These are phyloP conservation scores for Calendula officinalis DNA, from an alignment of 129 eudicot genomes.

Conservation along the genomic window DNA sequence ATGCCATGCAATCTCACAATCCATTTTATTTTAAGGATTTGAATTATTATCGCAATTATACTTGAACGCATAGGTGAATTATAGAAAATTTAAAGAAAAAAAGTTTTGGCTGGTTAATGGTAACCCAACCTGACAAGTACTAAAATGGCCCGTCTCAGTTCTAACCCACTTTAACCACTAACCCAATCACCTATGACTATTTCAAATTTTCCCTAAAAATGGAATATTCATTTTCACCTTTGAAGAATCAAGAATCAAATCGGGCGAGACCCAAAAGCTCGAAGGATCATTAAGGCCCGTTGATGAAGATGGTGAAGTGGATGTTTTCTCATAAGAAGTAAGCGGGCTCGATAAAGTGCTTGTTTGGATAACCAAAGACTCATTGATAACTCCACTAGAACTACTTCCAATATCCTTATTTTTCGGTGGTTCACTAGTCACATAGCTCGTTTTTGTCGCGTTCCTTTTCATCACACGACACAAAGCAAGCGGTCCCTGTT, in stretches of 20 bases:
- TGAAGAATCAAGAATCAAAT: slow-evolving; percentile 71
- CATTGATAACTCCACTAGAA: slow-evolving; percentile 35
- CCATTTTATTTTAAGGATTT: too few species aligned
- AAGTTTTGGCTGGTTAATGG: too few species aligned
- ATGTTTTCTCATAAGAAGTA: slow-evolving; percentile 36
- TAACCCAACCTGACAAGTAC: too few species aligned
- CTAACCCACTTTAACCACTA: too few species aligned
- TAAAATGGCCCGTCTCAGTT: too few species aligned
- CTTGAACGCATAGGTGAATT: too few species aligned
- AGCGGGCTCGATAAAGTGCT: slow-evolving; percentile 59
- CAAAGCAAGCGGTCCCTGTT: slow-evolving; percentile 69
- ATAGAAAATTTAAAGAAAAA: not conserved
- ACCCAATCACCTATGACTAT: too few species aligned
- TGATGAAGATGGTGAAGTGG: slow-evolving; percentile 36
- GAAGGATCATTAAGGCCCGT: slow-evolving; percentile 30
- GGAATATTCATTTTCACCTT: slow-evolving; percentile 54
- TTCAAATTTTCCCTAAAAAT: not conserved
- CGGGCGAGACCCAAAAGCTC: slow-evolving; percentile 61
- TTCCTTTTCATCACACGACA: slow-evolving; percentile 73
- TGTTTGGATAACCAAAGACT: too few species aligned
- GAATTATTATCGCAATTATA: too few species aligned
- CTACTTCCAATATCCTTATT: slow-evolving; percentile 41
- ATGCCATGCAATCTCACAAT: too few species aligned
- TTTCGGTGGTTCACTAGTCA: slow-evolving; percentile 33
- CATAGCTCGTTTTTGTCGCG: slow-evolving; percentile 43